Base-by-base conservation (phyloP, 2,329 filamentous ascomycete species). In the Talaromyces sp. region DNA sequence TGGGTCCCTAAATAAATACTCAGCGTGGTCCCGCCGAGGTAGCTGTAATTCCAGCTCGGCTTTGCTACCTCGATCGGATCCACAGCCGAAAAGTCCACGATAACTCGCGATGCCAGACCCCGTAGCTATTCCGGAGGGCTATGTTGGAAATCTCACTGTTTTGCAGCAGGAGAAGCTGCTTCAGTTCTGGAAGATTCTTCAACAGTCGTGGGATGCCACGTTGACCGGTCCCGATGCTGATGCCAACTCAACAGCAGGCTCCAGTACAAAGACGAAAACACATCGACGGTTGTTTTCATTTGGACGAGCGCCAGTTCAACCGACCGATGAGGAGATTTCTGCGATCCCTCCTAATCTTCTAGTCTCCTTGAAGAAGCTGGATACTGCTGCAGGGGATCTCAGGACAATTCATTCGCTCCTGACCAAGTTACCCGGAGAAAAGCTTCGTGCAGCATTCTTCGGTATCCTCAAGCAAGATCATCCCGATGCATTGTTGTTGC, bases 401-500 rank as follows among this genome's bases (percentile, higher is more conserved):
- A 59, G 58, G 20, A 29, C 45, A 1, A 63, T 58, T 58, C 63
- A 24, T 56, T 63, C 67, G 3, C 55, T 60, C 3, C 27, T 60
- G 2, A 32, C 37, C 16, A 55, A 71, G 66, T 52, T 65, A 49
- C 42, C 64, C 56, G 60, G 61, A 2, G 57, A 57, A 19, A 35
- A 42, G 10, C 44, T 62, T 2, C 55, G 55, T 10, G 35, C 39
- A 37, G 42, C 60, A 60, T 62, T 47, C 65, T 37, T 70, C 65
- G 55, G 54, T 24, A 41, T 61, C 9, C 49, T 65, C 41, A 66
- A 62, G 42, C 57, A 62, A 49, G 66, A 77, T 29, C 64, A 77
- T 46, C 74, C 75, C 0, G 75, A 77, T 47, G 68, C 71, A 0
- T 52, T 71, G 1, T 60, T 71, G 0, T 64, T 77, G n/a, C 74